Conservation (phyloP, 2,329 filamentous ascomycete species). For the Zasmidium citrigriseum region DNA sequence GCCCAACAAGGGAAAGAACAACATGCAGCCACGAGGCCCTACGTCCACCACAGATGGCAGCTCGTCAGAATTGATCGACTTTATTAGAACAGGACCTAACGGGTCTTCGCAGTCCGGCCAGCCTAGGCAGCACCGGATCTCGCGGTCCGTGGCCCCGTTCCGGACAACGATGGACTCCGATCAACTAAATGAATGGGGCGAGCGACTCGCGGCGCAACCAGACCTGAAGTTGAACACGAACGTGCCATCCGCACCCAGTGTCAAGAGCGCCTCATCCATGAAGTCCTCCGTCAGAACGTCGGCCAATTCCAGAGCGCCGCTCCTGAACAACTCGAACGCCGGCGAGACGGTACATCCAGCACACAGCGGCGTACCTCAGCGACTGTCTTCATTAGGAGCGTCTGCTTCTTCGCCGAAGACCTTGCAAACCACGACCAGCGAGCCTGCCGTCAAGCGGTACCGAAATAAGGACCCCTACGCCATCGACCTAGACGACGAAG, state of each 20-base stretch:
- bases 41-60: conserved; percentile 66
- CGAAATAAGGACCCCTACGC: conserved; percentile 87
- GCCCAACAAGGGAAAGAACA: conserved; percentile 22
- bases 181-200: conserved; percentile 55
- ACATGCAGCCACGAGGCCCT: conserved; percentile 42
- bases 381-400: conserved; percentile 11
- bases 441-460: conserved; percentile 63
- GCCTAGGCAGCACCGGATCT: conserved; percentile 65
- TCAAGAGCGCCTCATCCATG: conserved; percentile 17
- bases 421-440: not conserved
- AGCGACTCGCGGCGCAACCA: conserved; percentile 31
- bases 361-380: conserved; percentile 17
- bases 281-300: conserved; percentile 34
- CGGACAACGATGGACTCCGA: conserved; percentile 84
- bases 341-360: conserved; percentile 16
- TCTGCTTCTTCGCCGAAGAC: not conserved
- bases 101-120: conserved; percentile 42
- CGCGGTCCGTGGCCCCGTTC: conserved; percentile 81
- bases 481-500: conserved; percentile 65
- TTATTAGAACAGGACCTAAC: conserved; percentile 80
- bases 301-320: conserved; percentile 42
- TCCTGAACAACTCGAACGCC: conserved; percentile 15
- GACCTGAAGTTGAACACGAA: conserved; percentile 23
- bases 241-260: conserved; percentile 13
- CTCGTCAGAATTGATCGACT: conserved; percentile 89